These are phyloP conservation scores for Dalbergia cochinchinensis DNA, from an alignment of 306 rosid species.

Conservation along the genomic window DNA sequence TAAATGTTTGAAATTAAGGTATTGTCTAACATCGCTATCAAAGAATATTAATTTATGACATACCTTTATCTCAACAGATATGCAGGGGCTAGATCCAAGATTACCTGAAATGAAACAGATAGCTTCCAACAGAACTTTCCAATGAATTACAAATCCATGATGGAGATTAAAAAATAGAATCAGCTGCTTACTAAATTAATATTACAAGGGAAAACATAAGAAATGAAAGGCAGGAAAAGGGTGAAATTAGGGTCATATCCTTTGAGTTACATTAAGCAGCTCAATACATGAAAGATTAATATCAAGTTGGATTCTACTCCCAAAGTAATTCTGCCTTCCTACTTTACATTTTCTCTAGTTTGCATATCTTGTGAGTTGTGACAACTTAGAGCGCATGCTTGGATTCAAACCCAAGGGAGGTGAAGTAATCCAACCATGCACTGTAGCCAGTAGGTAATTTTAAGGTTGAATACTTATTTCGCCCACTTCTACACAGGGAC, in stretches of 20 bases:
- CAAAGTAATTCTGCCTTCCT: conserved; percentile 18
- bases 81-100: conserved; percentile 61
- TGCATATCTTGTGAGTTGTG: conserved; percentile 26
- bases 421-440: conserved; percentile 11
- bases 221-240: not conserved
- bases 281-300: conserved; percentile 8
- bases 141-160: conserved; percentile 16
- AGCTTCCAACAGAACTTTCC: conserved; percentile 31
- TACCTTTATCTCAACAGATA: conserved; percentile 96
- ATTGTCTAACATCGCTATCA: not conserved
- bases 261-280: conserved; percentile 19
- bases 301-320: conserved; percentile 25
- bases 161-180: not conserved
- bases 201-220: not conserved
- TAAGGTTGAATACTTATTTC: conserved; percentile 14
- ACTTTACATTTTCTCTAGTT: conserved; percentile 23
- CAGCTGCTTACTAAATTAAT: conserved; percentile 11
- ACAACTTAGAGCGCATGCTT: not conserved
- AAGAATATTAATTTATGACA: conserved; percentile 13
- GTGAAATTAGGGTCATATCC: conserved; percentile 20
- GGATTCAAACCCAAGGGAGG: conserved; percentile 9
- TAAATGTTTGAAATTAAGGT: conserved; percentile 21
- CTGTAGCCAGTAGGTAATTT: not conserved
- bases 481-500: not conserved
- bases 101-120: conserved; percentile 61